Base-by-base conservation (phyloP, 1,284 basidiomycete genomes). In the Ganoderma leucocontextum region DNA sequence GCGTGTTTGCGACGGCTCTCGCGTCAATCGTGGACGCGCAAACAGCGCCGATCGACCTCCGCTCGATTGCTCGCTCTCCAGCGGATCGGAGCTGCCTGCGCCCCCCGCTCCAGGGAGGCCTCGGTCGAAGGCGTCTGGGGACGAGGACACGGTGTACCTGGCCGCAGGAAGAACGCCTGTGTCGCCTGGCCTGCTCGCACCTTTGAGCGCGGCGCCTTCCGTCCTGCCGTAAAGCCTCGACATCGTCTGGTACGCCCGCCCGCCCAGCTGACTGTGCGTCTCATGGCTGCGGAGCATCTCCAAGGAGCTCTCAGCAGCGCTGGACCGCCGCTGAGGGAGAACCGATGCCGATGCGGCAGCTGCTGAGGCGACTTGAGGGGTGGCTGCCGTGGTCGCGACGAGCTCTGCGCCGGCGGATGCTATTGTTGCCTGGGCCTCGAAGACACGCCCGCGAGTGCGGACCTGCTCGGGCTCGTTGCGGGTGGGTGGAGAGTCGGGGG, bases 21-120 rank as follows among this genome's bases (percentile, higher is more conserved):
- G 76, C 10, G 86, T 84, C 53, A 81, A 70, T 22, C 85, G 84
- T 19, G 85, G 84, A 5, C 86, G 86, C 36, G 81, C 76, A 35
- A 66, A 70, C 63, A 74, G 76, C 60, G 66, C 53, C 47, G 65
- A 74, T 58, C 69, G 64, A 1, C 74, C 75, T 17, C 74, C 75
- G 62, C 74, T 77, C 8, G 77, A 76, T 49, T 76, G 70, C 62
- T 77, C 77, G 68, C 77, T 76, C 49, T 78, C 77, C 22, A 74
- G 53, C n/a, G 70, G 59, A 19, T 77, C 76, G 6, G 68, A 64
- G 17, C 57, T 39, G 62, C 71, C 69, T 44, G 63, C 70, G 53
- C 67, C 64, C 17, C 63, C 67, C 13, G 47, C 29, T 2, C 15
- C 39, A 10, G 38, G n/a, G 17, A 53, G 44, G 6, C 42, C 47